These are phyloP conservation scores for Lathyrus aphaca DNA, from an alignment of 306 rosid species.

Conservation along the genomic window DNA sequence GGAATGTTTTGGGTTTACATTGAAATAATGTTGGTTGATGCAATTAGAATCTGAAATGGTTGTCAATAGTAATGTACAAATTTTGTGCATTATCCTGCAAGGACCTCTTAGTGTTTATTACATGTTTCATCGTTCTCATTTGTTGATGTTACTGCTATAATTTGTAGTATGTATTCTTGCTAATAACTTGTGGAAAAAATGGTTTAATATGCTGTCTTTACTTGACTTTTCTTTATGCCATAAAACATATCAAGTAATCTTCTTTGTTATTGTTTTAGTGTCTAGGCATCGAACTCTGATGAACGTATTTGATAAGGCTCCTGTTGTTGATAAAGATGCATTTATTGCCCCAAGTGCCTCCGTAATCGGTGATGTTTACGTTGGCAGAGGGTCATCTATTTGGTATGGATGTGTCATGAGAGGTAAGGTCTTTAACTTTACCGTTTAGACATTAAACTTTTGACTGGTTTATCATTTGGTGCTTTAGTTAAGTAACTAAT, in stretches of 20 bases:
- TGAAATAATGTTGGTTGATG: neutral
- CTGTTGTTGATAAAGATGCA: slow-evolving; percentile 77
- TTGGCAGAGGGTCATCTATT: slow-evolving; percentile 83
- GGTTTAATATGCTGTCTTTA: neutral
- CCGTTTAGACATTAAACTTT: slow-evolving; percentile 6
- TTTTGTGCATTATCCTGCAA: slow-evolving; percentile 1
- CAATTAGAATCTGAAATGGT: neutral
- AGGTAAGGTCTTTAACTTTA: slow-evolving; percentile 52
- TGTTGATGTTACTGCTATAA: neutral
- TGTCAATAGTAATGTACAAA: neutral
- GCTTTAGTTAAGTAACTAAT: neutral
- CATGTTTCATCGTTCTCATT: neutral
- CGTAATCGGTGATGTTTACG: slow-evolving; percentile 75
- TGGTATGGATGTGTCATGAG: slow-evolving; percentile 98
- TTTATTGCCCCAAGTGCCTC: slow-evolving; percentile 96
- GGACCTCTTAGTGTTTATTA: slow-evolving; percentile 1
- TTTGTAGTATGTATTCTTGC: neutral
- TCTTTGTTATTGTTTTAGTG: slow-evolving; percentile 47
- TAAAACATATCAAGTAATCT: slow-evolving; percentile 17
- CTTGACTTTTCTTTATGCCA: slow-evolving; percentile 15
- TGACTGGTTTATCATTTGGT: neutral
- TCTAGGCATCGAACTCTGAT: slow-evolving; percentile 93
- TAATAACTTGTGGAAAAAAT: neutral
- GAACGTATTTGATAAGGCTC: slow-evolving; percentile 89
- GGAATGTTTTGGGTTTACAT: neutral